Base-by-base conservation (phyloP, 495 filamentous ascomycete species). In the Penicillium maclennaniae region DNA sequence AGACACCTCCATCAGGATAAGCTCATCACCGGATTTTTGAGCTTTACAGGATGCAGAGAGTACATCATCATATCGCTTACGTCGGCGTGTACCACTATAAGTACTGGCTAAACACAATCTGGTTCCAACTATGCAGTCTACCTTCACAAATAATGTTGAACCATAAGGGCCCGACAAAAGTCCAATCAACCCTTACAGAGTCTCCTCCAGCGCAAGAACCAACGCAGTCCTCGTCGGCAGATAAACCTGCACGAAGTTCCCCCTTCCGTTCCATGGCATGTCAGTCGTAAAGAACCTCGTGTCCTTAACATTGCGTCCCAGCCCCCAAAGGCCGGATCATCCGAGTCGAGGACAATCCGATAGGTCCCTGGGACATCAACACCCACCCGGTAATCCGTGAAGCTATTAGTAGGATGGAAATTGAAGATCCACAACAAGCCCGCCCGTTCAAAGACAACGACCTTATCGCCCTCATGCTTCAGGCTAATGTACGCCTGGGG, bases 361-460 rank as follows among this genome's bases (percentile, higher is more conserved):
- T 98, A 98, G 12, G 89, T 96, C 17, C 93, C 93, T 2, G 85
- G 66, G 9, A 79, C 73, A 45, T 97, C 89, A 43, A 98, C 80
- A 0, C 93, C 93, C 51, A 97, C 85, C 17, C 95, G 80, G 63
- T 96, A 98, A 66, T 97, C 95, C 16, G 89, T 83, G 67, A 86
- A 98, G 76, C 89, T 95, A 40, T 86, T 62, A n/a, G 81, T 81
- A 6, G 89, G 86, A 66, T 97, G 85, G 79, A 96, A 96, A 71
- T 98, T 98, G 79, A 98, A 97, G 59, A 96, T 82, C 81, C 89
- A 98, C 28, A 98, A 74, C 39, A 96, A 68, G 0, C 91, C 91
- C 4, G 84, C 93, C 21, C 93, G 83, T 74, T 98, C 93, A 68
- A 97, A 98, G 45, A 95, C 92, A 55, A 98, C 81, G 17, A 97